These are phyloP conservation scores for Leersia perrieri DNA, from an alignment of 176 grass and related monocot genomes.

Conservation along the genomic window DNA sequence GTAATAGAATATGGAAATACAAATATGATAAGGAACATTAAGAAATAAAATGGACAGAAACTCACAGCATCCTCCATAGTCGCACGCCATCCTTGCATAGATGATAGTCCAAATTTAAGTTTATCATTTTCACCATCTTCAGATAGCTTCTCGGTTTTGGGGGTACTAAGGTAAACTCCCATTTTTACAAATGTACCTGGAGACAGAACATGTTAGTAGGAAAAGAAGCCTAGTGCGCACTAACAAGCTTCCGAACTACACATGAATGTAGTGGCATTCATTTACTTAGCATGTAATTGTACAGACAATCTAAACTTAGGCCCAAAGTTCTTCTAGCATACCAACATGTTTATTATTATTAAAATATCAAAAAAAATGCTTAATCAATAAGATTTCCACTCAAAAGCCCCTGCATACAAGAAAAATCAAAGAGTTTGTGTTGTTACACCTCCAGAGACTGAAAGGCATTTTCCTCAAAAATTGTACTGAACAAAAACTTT, in stretches of 20 bases:
- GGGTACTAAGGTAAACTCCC: conserved; percentile 95
- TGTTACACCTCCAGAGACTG: not conserved
- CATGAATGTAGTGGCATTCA: not conserved
- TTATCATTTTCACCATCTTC: conserved; percentile 70
- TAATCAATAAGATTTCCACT: not conserved
- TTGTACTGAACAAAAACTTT: not conserved
- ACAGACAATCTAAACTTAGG: not conserved
- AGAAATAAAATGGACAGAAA: conserved; percentile 18
- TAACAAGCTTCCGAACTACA: not conserved
- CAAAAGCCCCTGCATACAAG: not conserved
- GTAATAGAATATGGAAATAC: not conserved
- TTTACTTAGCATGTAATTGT: not conserved
- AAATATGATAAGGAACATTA: not conserved
- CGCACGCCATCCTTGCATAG: conserved; percentile 95
- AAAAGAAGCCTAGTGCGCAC: not conserved
- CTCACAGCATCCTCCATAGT: conserved; percentile 97
- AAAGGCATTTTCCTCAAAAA: not conserved
- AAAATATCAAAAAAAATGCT: not conserved
- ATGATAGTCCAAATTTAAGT: conserved; percentile 85
- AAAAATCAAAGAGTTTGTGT: not conserved
- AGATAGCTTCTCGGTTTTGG: conserved; percentile 86
- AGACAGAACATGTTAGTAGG: not conserved
- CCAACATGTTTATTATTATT: not conserved
- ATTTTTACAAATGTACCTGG: conserved; percentile 44
- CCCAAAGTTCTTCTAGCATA: not conserved